Evolutionary conservation across 345 rosid species (phyloP).

Genomic region (Microcos paniculata): DNA sequence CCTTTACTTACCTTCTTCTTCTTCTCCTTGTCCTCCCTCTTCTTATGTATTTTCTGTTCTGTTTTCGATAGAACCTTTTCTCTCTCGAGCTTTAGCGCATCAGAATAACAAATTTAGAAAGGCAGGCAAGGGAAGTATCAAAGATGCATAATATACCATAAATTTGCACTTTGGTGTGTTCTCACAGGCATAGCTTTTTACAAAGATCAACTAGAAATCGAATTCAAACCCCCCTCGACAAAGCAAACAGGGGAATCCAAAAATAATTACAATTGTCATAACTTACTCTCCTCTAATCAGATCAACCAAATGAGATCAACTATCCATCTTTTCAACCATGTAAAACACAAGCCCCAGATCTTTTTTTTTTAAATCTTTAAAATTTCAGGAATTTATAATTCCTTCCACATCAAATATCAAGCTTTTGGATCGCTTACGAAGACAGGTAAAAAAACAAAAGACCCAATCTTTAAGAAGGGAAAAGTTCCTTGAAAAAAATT

Average conservation of each 20-base stretch:
- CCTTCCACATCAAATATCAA: neutral
- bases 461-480: neutral
- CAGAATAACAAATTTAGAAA: conserved; percentile 20
- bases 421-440: neutral
- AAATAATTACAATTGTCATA: neutral
- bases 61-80: conserved; percentile 29
- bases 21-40: conserved; percentile 21
- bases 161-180: neutral
- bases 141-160: conserved; percentile 15
- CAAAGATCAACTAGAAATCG: neutral
- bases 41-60: conserved; percentile 23
- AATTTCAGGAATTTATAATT: too few relatives aligned
- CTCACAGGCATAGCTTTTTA: neutral
- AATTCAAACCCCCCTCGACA: neutral
- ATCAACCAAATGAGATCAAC: too few relatives aligned
- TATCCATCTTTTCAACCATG: neutral
- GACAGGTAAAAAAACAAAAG: neutral
- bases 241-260: neutral
- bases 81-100: conserved; percentile 34
- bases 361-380: too few relatives aligned
- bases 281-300: neutral
- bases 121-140: neutral
- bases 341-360: too few relatives aligned
- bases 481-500: neutral
- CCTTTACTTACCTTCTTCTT: conserved; percentile 27